Conservation (phyloP, 2,329 filamentous ascomycete genomes). For the Stachybotrys echinatus region DNA sequence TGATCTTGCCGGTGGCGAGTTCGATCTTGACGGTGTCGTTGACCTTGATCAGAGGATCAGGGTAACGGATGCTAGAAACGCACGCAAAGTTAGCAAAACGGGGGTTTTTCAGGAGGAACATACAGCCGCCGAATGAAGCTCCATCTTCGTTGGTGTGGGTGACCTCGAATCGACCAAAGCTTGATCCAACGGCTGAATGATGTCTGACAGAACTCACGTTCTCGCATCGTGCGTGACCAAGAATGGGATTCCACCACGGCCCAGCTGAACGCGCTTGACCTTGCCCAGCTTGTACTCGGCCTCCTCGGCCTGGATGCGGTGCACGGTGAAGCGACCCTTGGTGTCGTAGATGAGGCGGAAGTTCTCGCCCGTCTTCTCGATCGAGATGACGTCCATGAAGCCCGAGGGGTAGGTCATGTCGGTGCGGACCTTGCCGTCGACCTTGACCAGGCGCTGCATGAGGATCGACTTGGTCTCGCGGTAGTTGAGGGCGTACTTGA, state of each 20-base stretch:
- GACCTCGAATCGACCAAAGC: constrained; percentile 69
- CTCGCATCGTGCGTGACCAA: constrained; percentile 99
- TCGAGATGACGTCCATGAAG: constrained; percentile 99
- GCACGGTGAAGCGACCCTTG: constrained; percentile 99
- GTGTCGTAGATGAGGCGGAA: constrained; percentile 99
- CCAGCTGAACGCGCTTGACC: constrained; percentile 99
- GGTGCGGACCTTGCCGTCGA: constrained; percentile 99
- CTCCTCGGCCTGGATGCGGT: constrained; percentile 98
- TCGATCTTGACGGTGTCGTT: constrained; percentile 99
- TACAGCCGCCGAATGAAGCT: constrained; percentile 49
- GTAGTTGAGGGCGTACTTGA: constrained; percentile 99
- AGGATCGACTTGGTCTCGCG: constrained; percentile 97
- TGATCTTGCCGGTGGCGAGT: constrained; percentile 93
- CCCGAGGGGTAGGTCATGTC: constrained; percentile 95
- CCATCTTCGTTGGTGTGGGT: constrained; percentile 21
- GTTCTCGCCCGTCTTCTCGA: constrained; percentile 99
- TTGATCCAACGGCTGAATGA: constrained; percentile 99
- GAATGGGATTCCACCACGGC: constrained; percentile 99
- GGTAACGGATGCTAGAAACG: constrained; percentile 86
- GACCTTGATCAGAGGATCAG: constrained; percentile 97
- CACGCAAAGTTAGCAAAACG: constrained; percentile 30
- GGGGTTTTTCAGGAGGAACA: constrained; percentile 28
- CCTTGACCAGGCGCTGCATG: constrained; percentile 99
- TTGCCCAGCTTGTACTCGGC: constrained; percentile 99
- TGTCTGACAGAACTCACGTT: constrained; percentile 97